Base-by-base conservation (phyloP, 805 yeast species). In the Scheffersomyces ergatensis region DNA sequence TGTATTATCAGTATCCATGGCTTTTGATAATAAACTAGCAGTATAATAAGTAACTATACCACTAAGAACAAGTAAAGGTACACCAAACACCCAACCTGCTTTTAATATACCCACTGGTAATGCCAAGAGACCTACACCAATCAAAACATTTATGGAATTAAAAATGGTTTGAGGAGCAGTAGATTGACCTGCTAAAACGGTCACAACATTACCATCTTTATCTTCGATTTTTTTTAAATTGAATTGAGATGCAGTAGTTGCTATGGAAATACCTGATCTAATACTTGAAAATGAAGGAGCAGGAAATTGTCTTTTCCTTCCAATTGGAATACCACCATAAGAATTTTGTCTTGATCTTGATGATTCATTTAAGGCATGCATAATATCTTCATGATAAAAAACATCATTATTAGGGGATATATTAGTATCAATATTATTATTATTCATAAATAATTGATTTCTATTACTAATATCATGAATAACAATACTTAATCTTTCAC, bases 1-100 rank as follows among this genome's bases (percentile, higher is more conserved):
- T 0, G 93, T 82, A 13, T 77, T 82, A 63, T 89, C 93, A 1
- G 89, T 83, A 46, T 83, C 89, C 74, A 89, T 74, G 48, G 95
- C 82, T 44, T 76, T 73, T 12, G 92, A 82, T 43, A 89, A 68
- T 37, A 88, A 65, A 5, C 74, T 73, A 7, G 96, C 96, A 2
- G 93, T 82, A 72, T 88, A 81, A 49, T 76, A 83, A 2, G 96
- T 89, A 21, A 81, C 63, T 11, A 67, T 36, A 1, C 93, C 93
- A 57, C 90, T 80, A 2, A 74, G 44, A 1, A 76, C 42, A 40
- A 89, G 62, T 17, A 85, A 61, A 0, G 78, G 71, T 8, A 78
- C 45, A 11, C 96, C 96, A 17, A 82, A 46, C 3, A 81, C 58
- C 80, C 82, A 80, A 13, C 89, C 89, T 1, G 85, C 77, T 49